Base-by-base conservation (phyloP, 2,329 filamentous ascomycete genomes). In the Hortaea sp. region DNA sequence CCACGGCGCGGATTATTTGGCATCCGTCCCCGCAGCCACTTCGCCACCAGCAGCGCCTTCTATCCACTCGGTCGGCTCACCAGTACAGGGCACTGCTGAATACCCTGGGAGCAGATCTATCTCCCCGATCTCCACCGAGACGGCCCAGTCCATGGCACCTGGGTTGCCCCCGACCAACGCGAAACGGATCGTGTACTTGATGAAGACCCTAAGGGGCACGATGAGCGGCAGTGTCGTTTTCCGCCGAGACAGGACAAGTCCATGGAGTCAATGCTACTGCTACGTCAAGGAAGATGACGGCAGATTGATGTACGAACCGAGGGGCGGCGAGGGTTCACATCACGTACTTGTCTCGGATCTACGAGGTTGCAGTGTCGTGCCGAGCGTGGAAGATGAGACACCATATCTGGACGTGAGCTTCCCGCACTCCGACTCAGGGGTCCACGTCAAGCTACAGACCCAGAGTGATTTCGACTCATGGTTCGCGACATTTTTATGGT, bases 211-310 rank as follows among this genome's bases (percentile, higher is more conserved):
- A 5, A 84, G 82, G 58, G 86, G 87, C 29, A 77, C 81, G 53
- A 92, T 90, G 85, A 81, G 81, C 57, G 86, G 86, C 46, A 80
- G 83, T 54, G 73, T 88, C 29, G 82, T 86, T 52, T 90, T 86
- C 60, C 79, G 84, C 56, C 72, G 73, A 39, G 78, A 79, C 34
- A 70, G 73, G 10, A 69, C 71, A 27, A 78, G 75, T 11, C 71
- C 75, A 1, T 92, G 86, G 86, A 73, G 76, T 47, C 66, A 73
- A 31, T 85, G 85, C n/a, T 77, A 83, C 51, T 85, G 82, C 60
- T 87, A 82, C 59, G 86, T 92, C 51, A 82, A 89, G 50, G 83
- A 87, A 48, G 82, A 86, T 41, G 78, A 77, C 48, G 85, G 84
- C 2, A 81, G 79, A 54, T 67, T 92, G 51, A 81, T 89, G 69